Evolutionary conservation across 176 grass and related monocot genomes (phyloP).

Genomic region (Rhynchospora pubera): DNA sequence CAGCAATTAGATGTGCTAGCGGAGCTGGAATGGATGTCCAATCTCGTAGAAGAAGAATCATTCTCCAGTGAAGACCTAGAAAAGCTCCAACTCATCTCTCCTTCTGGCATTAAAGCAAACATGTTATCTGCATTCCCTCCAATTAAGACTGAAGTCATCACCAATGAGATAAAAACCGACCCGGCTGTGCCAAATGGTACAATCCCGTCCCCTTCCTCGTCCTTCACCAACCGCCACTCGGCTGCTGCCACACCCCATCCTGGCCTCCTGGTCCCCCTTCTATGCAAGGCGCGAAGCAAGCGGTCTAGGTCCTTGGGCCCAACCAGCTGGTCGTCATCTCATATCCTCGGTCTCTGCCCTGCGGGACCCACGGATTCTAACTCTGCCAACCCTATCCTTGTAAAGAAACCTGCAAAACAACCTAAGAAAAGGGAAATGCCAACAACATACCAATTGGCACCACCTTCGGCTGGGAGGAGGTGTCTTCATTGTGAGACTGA

Average conservation of each 20-base stretch:
- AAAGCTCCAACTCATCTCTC: conserved; percentile 79
- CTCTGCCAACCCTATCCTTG: conserved; percentile 12
- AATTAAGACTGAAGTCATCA: background rate
- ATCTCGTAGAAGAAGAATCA: conserved; percentile 50
- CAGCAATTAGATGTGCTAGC: conserved; percentile 78
- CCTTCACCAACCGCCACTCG: background rate
- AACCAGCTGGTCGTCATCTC: conserved; percentile 54
- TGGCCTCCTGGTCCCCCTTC: conserved; percentile 30
- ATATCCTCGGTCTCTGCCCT: conserved; percentile 30
- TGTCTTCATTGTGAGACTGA: conserved; percentile 94
- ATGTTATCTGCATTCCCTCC: background rate
- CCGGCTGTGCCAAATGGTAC: conserved; percentile 10
- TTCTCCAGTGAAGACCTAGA: conserved; percentile 81
- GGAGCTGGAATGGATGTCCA: conserved; percentile 92
- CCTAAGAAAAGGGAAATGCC: conserved; percentile 55
- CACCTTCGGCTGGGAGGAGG: conserved; percentile 32
- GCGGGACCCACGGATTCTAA: conserved; percentile 23
- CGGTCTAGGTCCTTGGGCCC: conserved; percentile 40
- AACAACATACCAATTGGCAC: conserved; percentile 10
- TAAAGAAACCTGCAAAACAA: conserved; percentile 35
- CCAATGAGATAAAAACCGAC: background rate
- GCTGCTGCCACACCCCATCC: conserved; percentile 11
- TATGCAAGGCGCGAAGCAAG: conserved; percentile 60
- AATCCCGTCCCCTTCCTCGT: conserved; percentile 17
- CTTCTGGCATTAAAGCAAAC: conserved; percentile 22